A percentile compares a stretch with the other conserved stretches of the same genome.
These are phyloP conservation scores for Cryptosporidium sp. DNA, from an alignment of 169 alveolate species.

Conservation along the genomic window DNA sequence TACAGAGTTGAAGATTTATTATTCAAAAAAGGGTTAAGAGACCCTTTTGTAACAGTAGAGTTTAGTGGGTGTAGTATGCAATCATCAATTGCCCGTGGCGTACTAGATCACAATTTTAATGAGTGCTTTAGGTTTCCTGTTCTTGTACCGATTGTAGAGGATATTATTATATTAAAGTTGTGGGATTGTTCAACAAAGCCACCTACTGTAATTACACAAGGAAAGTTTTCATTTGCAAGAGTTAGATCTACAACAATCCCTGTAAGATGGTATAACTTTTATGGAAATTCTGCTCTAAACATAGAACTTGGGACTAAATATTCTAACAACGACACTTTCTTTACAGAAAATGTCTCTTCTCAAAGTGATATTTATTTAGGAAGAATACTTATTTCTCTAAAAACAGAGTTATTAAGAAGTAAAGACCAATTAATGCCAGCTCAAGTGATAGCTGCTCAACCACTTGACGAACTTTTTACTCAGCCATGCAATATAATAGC, in stretches of 20 bases:
- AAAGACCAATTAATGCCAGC: constrained; percentile 88
- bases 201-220: constrained; percentile 78
- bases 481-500: constrained; percentile 85
- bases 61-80: constrained; percentile 89
- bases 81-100: constrained; percentile 82
- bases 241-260: constrained; percentile 81
- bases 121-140: constrained; percentile 92
- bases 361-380: constrained; percentile 86
- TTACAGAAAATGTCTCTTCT: constrained; percentile 54
- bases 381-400: constrained; percentile 87
- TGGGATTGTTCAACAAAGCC: constrained; percentile 85
- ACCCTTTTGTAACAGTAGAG: constrained; percentile 88
- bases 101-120: constrained; percentile 86
- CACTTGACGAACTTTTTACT: constrained; percentile 86
- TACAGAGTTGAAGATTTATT: constrained; percentile 87
- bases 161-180: constrained; percentile 86
- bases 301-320: constrained; percentile 74
- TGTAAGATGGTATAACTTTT: constrained; percentile 90
- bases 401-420: constrained; percentile 86
- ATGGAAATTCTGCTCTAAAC: constrained; percentile 83
- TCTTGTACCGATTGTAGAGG: constrained; percentile 90
- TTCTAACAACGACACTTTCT: constrained; percentile 53
- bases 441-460: constrained; percentile 86
- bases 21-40: constrained; percentile 80
- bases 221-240: constrained; percentile 83